phyloP scores from a whole-genome alignment of 306 rosid species.

The Aeschynomene evenia region DNA sequence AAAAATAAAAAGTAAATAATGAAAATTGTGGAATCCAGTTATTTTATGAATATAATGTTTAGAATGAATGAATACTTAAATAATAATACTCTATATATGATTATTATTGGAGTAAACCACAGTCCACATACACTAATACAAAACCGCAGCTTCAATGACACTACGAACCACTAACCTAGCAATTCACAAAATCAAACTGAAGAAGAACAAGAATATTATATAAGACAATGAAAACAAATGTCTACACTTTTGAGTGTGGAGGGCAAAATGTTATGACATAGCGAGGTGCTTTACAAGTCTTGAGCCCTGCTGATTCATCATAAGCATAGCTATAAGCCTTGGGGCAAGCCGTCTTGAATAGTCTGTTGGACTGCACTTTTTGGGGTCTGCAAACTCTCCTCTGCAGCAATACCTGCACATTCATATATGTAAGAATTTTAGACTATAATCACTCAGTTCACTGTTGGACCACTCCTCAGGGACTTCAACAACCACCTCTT shows the following conservation, averaged over 20 bases:
- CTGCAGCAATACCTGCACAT: slow-evolving; percentile 64
- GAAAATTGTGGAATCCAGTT: too few relatives aligned
- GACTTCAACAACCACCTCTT: slow-evolving; percentile 40
- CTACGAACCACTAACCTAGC: background rate
- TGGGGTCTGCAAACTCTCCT: slow-evolving; percentile 52
- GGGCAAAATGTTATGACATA: slow-evolving; percentile 73
- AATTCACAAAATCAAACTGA: background rate
- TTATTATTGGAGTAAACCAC: too few relatives aligned
- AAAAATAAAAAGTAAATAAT: too few relatives aligned
- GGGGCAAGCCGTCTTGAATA: slow-evolving; percentile 63
- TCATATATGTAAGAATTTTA: too few relatives aligned
- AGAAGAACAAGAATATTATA: background rate
- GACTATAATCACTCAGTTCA: too few relatives aligned
- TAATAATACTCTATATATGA: too few relatives aligned
- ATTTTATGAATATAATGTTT: too few relatives aligned
- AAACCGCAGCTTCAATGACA: background rate
- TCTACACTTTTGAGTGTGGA: slow-evolving; percentile 19
- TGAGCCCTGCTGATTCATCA: slow-evolving; percentile 60
- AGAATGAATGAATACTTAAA: too few relatives aligned
- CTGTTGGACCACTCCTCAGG: slow-evolving; percentile 64
- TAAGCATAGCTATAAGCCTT: slow-evolving; percentile 64
- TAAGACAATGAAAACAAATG: background rate
- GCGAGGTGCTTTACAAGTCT: slow-evolving; percentile 50
- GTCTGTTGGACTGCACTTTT: slow-evolving; percentile 49
- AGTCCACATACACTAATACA: too few relatives aligned